These are phyloP conservation scores for Phaseolus coccineus DNA, from an alignment of 331 rosid genomes.

Conservation along the genomic window DNA sequence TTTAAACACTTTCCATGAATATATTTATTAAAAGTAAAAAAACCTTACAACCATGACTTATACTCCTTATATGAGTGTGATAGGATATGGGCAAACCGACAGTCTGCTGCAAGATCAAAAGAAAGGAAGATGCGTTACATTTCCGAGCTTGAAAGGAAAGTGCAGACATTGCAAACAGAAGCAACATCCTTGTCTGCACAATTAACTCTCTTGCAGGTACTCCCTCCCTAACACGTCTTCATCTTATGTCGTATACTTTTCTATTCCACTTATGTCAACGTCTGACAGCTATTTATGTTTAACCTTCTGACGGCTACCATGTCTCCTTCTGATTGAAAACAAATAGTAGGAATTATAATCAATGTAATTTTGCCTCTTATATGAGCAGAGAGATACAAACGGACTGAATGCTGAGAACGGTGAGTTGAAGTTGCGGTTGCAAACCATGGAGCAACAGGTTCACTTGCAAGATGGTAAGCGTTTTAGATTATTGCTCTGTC, in stretches of 20 bases:
- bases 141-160: constrained; percentile 85
- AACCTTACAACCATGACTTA: neutral
- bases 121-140: constrained; percentile 93
- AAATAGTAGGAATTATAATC: neutral
- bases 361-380: constrained; percentile 27
- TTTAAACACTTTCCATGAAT: neutral
- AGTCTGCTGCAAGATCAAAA: constrained; percentile 92
- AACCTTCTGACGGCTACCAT: neutral
- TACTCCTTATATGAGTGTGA: constrained; percentile 22
- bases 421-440: constrained; percentile 80
- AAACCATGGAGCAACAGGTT: constrained; percentile 89
- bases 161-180: constrained; percentile 85
- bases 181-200: constrained; percentile 91
- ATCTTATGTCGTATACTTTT: neutral
- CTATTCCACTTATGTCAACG: constrained; percentile 2
- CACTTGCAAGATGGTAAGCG: constrained; percentile 83
- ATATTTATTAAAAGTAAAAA: neutral
- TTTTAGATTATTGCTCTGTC: constrained; percentile 4
- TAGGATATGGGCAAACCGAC: constrained; percentile 95
- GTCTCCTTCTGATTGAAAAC: constrained; percentile 3
- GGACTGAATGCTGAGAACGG: constrained; percentile 76
- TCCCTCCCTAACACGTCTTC: constrained; percentile 20
- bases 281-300: neutral
- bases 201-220: constrained; percentile 77
- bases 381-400: constrained; percentile 73